phyloP scores from a whole-genome alignment of 768 basidiomycete genomes.

The Pleurotus giganteus region DNA sequence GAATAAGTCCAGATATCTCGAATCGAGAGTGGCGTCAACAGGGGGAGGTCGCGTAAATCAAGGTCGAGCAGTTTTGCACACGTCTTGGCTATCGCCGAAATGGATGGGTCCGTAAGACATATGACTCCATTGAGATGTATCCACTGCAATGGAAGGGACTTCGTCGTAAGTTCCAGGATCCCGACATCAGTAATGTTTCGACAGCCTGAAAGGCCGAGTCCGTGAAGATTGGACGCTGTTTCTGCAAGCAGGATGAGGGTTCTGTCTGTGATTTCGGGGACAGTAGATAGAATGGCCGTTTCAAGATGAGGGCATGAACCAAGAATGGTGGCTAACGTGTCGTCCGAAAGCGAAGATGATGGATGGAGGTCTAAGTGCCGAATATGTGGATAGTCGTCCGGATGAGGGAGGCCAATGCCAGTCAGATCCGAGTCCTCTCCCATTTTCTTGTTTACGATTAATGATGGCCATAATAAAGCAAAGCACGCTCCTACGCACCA shows the following conservation, averaged over 20 bases:
- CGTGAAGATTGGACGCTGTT: conserved; percentile 64
- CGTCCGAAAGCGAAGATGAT: conserved; percentile 48
- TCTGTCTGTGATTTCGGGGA: conserved; percentile 64
- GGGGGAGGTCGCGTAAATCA: conserved; percentile 69
- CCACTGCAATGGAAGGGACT: conserved; percentile 68
- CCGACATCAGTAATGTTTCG: conserved; percentile 74
- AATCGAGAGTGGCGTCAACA: conserved; percentile 66
- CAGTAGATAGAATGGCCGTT: conserved; percentile 66
- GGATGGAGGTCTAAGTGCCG: conserved; percentile 57
- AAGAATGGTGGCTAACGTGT: conserved; percentile 57
- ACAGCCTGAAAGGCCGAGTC: conserved; percentile 77
- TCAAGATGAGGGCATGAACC: conserved; percentile 62
- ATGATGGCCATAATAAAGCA: not conserved
- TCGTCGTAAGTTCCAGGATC: conserved; percentile 66
- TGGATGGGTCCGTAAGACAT: conserved; percentile 54
- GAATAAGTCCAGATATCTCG: conserved; percentile 83
- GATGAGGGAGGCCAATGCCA: conserved; percentile 55
- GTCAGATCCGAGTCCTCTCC: conserved; percentile 50
- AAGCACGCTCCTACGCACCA: not conserved
- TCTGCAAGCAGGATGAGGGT: conserved; percentile 63
- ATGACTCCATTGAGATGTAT: conserved; percentile 70
- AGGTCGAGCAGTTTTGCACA: conserved; percentile 81
- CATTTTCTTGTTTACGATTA: conserved; percentile 12
- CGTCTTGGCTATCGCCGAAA: conserved; percentile 70
- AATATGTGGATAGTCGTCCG: conserved; percentile 57